Evolutionary conservation across 2,329 filamentous ascomycete genomes (phyloP), one percentile per base, ranked within the genome.

Genomic region (Xylariales sp.): DNA sequence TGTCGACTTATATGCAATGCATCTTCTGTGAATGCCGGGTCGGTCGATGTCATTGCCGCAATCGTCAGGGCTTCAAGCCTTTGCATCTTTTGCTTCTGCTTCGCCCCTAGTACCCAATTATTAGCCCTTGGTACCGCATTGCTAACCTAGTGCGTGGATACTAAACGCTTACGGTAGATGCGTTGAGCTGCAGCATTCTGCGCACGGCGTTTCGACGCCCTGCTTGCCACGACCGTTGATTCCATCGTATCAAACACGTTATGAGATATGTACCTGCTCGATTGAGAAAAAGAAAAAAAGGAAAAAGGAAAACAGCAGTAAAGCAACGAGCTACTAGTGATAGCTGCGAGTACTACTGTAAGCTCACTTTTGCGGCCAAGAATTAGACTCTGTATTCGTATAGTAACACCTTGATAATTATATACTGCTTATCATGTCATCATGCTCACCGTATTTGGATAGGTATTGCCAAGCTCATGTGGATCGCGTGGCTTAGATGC

Each of bases 161-260:
- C n/a, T 12, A 7, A 52, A 34, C 1, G 30, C 57, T 2, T 28
- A 62, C 57, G 64, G 16, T 66, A 66, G 8, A 30, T 50, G 28
- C 64, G 64, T 9, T 57, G 57, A 14, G 64, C 57, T 3, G 52
- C 10, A 23, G 64, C 64, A 62, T 66, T 66, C 32, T 66, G 63
- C 12, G 63, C 63, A 9, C 56, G 63, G 32, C 63, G 56, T 23
- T 45, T 55, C 7, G 28, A 16, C 36, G 23, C 23, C 14, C 16
- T 60, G 12, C 23, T 32, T n/a, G 56, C 1, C 3, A 8, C 16
- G 5, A 23, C n/a, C 3, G 43, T 55, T 41, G 63, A 32, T 48
- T 65, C 18, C 56, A 65, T 60, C 2, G 12, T 58, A 18, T 9
- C 39, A 41, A 28, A 43, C 28, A 18, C 14, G 49, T 54, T 5